Base-by-base conservation (phyloP, 495 filamentous ascomycete species). In the Penicillium desertorum region DNA sequence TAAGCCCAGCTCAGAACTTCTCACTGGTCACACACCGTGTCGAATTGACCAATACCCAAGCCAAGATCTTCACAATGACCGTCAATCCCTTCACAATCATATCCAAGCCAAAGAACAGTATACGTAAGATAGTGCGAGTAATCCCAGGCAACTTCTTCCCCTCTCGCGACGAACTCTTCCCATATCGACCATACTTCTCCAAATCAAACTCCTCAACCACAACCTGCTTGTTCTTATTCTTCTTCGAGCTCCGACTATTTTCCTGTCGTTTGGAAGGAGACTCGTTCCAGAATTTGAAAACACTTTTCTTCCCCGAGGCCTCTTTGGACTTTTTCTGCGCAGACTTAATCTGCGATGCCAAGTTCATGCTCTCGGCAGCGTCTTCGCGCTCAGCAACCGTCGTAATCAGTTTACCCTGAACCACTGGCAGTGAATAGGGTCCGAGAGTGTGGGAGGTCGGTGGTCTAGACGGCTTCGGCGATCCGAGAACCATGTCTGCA, bases 131-230 rank as follows among this genome's bases (percentile, higher is more conserved):
- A 5, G 60, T 63, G 41, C 76, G 63, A 34, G 68, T 69, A 17
- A 71, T 50, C 2, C 72, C 65, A 1, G 77, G 77, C 7, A 80
- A 43, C 39, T 79, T 71, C 61, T 76, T 55, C 2, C 73, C 72
- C 50, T 75, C 63, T 2, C 71, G 66, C 30, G 68, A 68, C 1
- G 74, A 76, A 17, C 68, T 54, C 8, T 43, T 46, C 9, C 67
- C 69, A 44, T 76, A 76, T 3, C 66, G 67, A 11, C 75, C 75
- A 37, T 78, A 80, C 19, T 72, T 76, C 30, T 79, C 77, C 16
- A 80, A 63, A 52, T 80, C 77, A 30, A 78, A 73, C 54, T 80
- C 76, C 45, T 78, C 75, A 47, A 77, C 61, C 10, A 70, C 58
- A 41, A 75, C 61, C 48, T 74, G 62, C 4, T 67, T 54, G 6